Base-by-base conservation (phyloP, 768 basidiomycete genomes). In the Trametes gibbosa region DNA sequence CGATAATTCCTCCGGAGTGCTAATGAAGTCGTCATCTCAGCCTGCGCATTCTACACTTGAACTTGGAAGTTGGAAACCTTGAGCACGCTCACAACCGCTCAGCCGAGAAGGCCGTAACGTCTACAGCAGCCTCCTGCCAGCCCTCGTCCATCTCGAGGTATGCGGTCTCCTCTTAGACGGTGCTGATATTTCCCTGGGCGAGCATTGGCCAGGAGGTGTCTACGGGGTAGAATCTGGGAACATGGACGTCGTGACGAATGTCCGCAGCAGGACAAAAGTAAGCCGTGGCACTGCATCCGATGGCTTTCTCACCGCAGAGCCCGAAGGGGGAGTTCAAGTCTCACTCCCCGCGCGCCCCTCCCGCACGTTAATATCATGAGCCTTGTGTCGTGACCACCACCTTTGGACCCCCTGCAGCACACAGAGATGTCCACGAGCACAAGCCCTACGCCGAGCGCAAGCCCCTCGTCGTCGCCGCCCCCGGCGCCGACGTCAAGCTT, bases 221-320 rank as follows among this genome's bases (percentile, higher is more conserved):
- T 39, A 12, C 37, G 43, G 13, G 19, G 46, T 17, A 24, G 41
- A 25, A 25, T 37, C 48, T 56, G 39, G 55, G 47, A 50, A 49
- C 55, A 27, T 41, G 14, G 25, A 24, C 47, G 55, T 41, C 47
- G 55, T 37, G 24, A 10, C n/a, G 47, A 29, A 19, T 27, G 16
- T 50, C 25, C 55, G 55, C 55, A 56, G 55, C 55, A 41, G 10
- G 55, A 37, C 53, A 3, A 42, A 24, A 23, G 50, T n/a, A 5
- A 34, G 35, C 37, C 47, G 55, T 56, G 47, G 39, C 55, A 50
- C 39, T 54, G 43, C 21, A 35, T 2, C 16, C 32, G 43, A 21
- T 12, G 32, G 34, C 19, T 16, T 56, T 56, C 55, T 56, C 55
- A 56, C 55, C 27, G 55, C 55, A 16, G 12, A 8, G 19, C 47